Percentiles rank a stretch among this genome's conserved stretches.
phyloP scores from a whole-genome alignment of 2,329 filamentous ascomycete genomes.

The Colletotrichum euphorbiae region DNA sequence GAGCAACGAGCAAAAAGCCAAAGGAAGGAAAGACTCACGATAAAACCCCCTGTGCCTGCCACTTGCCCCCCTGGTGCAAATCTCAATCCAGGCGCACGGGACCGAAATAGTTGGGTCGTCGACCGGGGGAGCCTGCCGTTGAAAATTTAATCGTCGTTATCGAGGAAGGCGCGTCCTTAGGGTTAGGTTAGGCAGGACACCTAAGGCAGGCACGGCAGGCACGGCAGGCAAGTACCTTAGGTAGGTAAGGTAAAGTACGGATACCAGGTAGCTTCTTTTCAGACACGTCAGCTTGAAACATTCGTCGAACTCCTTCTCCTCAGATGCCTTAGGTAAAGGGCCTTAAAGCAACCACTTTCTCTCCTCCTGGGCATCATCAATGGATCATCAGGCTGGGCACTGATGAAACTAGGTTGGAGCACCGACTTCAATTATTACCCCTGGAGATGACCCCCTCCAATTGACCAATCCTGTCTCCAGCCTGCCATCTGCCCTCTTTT shows the following conservation, averaged over 20 bases:
- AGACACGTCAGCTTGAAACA: conserved; percentile 18
- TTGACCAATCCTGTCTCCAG: conserved; percentile 29
- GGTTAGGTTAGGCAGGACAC: too few species aligned
- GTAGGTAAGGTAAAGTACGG: too few species aligned
- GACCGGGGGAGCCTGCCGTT: neutral
- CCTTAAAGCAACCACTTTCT: neutral
- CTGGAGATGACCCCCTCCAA: conserved; percentile 15
- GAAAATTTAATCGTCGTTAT: neutral
- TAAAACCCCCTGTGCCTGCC: neutral
- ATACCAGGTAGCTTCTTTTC: neutral
- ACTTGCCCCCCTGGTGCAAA: conserved; percentile 18
- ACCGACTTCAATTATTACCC: conserved; percentile 8
- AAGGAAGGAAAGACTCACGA: neutral
- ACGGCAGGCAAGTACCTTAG: too few species aligned
- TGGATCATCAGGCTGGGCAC: conserved; percentile 2
- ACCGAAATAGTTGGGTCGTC: conserved; percentile 1
- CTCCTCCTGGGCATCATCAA: neutral
- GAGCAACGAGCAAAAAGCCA: neutral
- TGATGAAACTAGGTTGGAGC: neutral
- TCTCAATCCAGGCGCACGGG: conserved; percentile 30
- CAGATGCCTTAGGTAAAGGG: neutral
- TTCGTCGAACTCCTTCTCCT: neutral
- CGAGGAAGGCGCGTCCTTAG: too few species aligned
- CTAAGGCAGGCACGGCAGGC: too few species aligned
- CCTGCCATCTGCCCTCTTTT: conserved; percentile 1